These are phyloP conservation scores for Triticum aestivum DNA, from an alignment of 176 grass and related monocot species.

Conservation along the genomic window DNA sequence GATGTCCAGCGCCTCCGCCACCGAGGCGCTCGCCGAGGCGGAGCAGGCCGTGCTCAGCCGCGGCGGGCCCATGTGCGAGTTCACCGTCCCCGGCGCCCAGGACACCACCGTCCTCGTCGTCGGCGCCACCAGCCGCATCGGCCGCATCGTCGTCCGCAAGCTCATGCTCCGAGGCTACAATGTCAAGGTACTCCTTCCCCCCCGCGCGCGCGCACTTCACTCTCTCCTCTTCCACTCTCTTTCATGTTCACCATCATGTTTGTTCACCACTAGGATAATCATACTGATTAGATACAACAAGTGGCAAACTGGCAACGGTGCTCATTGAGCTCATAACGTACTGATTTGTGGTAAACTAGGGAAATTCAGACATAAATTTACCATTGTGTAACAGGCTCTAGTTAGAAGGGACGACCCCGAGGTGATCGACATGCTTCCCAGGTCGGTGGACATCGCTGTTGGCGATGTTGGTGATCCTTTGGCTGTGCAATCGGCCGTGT, in stretches of 20 bases:
- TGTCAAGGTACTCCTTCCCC: constrained; percentile 55
- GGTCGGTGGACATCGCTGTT: constrained; percentile 72
- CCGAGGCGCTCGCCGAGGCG: constrained; percentile 45
- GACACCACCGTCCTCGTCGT: constrained; percentile 92
- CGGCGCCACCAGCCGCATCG: constrained; percentile 85
- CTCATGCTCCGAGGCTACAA: constrained; percentile 97
- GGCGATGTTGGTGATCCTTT: constrained; percentile 87
- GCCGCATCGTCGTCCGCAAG: constrained; percentile 92
- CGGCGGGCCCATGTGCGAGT: constrained; percentile 94
- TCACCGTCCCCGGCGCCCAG: constrained; percentile 85
- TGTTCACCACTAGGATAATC: not conserved
- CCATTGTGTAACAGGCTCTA: constrained; percentile 52
- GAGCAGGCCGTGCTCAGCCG: constrained; percentile 59
- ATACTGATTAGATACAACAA: not conserved
- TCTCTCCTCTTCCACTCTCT: not conserved
- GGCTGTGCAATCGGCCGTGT: constrained; percentile 63
- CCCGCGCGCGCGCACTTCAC: not conserved
- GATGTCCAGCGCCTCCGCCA: constrained; percentile 73
- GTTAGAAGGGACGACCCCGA: constrained; percentile 87
- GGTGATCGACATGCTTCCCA: constrained; percentile 89
- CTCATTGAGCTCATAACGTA: not conserved
- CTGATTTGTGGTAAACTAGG: not conserved
- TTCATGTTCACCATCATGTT: not conserved
- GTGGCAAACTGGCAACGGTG: not conserved
- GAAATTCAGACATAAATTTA: not conserved